These are phyloP conservation scores for Gaertneriomyces sp. DNA, from an alignment of 192 early-diverging fungal species.

Conservation along the genomic window DNA sequence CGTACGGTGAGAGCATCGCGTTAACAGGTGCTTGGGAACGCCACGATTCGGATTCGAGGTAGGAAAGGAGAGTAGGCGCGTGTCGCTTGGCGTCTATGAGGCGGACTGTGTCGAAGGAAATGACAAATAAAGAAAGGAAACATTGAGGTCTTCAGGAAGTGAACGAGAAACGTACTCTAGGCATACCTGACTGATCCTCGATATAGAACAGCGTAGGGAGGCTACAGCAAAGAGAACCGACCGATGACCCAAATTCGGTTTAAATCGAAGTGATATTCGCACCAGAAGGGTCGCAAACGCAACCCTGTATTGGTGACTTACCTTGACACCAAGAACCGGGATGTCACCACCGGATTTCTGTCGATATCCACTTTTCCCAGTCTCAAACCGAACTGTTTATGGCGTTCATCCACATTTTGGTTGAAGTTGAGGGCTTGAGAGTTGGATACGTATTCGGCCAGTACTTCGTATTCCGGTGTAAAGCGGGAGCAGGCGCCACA, in stretches of 20 bases:
- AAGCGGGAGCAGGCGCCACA: conserved; percentile 18
- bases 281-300: neutral
- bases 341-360: conserved; percentile 6
- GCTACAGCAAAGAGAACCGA: neutral
- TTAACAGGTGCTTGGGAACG: conserved; percentile 3
- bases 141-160: too few relatives aligned
- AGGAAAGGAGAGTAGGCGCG: conserved; percentile 2
- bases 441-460: neutral
- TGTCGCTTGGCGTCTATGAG: neutral
- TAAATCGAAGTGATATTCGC: neutral
- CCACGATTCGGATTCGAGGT: conserved; percentile 19
- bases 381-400: neutral
- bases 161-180: too few relatives aligned
- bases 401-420: neutral
- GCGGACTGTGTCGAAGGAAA: neutral
- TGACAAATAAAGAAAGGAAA: too few relatives aligned
- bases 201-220: conserved; percentile 21
- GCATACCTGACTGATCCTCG: neutral
- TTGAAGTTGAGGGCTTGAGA: too few relatives aligned
- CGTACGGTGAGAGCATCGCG: conserved; percentile 12
- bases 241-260: neutral
- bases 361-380: conserved; percentile 16
- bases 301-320: neutral
- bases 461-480: conserved; percentile 13
- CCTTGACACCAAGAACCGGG: conserved; percentile 19